Evolutionary conservation across 2,329 filamentous ascomycete species (phyloP), one percentile per base, ranked within the genome.

Genomic region (Calcarisporium arbuscula): DNA sequence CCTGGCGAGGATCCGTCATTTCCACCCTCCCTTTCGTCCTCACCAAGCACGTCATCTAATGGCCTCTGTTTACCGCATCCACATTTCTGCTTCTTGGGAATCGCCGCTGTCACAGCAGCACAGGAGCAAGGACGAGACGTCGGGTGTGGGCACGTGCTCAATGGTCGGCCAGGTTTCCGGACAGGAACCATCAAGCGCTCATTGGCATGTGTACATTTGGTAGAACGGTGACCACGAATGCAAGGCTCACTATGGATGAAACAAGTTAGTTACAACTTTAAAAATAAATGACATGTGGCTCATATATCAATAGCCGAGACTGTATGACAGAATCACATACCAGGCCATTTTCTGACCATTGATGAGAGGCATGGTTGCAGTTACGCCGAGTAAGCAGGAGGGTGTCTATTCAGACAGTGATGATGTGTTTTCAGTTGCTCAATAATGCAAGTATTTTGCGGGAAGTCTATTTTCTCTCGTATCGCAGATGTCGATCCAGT

Each of bases 161-260:
- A 59, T 8, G 81, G 82, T 32, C 82, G 70, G 14, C 82, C 82
- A 12, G 82, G 81, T 50, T 85, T 85, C 42, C 80, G 74, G 12
- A 86, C 82, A 16, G 78, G 77, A 4, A 84, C 66, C 68, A 85
- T 77, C 21, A 84, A 62, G 39, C 81, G 74, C 47, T 84, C 80
- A 43, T 70, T 68, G 40, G 68, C 70, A 53, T 86, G 82, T 30
- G 73, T 79, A 57, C 82, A 86, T 65, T 82, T 84, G 34, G 81
- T 84, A 19, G 82, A 85, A 48, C 82, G 77, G 57, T 86, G 82
- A 37, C 82, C 82, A 50, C 81, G 77, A 47, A 85, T 85, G 55
- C 82, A 85, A 51, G 81, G 80, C 67, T 77, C 77, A 59, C 81
- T 85, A 47, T 15, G 23, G 11, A 18, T 9, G 23, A n/a, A 33